Evolutionary conservation across 2,329 filamentous ascomycete species (phyloP).

Genomic region (Periconia sp.): DNA sequence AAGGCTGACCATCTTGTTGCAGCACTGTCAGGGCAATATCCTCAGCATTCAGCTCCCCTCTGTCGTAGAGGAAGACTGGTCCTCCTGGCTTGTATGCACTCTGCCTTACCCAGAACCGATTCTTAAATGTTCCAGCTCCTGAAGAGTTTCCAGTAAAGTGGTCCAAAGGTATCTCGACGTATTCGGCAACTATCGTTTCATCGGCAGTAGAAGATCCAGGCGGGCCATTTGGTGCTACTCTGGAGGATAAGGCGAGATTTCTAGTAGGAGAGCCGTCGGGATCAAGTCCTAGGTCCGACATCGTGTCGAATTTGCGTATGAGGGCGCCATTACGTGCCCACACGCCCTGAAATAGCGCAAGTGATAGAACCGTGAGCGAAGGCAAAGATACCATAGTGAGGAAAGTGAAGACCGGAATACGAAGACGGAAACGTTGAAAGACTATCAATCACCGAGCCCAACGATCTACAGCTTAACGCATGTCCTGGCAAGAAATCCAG

Average conservation of each 20-base stretch:
- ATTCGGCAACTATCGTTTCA: conserved; percentile 35
- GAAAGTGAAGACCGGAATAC: too few relatives aligned
- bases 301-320: conserved; percentile 26
- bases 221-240: too few relatives aligned
- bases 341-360: conserved; percentile 29
- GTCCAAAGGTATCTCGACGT: conserved; percentile 44
- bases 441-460: too few relatives aligned
- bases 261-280: conserved; percentile 38
- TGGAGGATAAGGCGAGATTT: not conserved
- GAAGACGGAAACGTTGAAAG: too few relatives aligned
- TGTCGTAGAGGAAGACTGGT: conserved; percentile 48
- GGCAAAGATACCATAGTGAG: too few relatives aligned
- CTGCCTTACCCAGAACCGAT: conserved; percentile 46
- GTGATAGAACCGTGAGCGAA: conserved; percentile 31
- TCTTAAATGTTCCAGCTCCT: conserved; percentile 38
- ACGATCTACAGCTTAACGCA: too few relatives aligned
- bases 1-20: conserved; percentile 37
- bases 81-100: conserved; percentile 42
- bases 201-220: conserved; percentile 3
- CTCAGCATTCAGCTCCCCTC: conserved; percentile 41
- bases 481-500: too few relatives aligned
- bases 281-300: conserved; percentile 42
- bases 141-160: conserved; percentile 37
- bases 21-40: conserved; percentile 31
- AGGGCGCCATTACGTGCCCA: conserved; percentile 26